phyloP scores from a whole-genome alignment of 139 green algal genomes.

The Marvania coccoides region DNA sequence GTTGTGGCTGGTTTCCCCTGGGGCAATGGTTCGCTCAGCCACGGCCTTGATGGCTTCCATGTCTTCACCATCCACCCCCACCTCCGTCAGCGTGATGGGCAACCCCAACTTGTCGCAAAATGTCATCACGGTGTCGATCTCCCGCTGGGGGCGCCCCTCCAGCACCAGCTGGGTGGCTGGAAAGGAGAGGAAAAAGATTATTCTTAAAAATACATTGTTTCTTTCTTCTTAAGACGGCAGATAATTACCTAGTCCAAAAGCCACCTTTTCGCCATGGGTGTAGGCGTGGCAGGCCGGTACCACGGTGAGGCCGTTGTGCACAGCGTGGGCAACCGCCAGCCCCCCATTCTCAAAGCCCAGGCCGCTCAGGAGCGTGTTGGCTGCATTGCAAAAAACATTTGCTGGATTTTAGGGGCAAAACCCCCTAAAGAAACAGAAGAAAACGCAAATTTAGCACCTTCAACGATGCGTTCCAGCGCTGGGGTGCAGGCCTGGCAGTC shows the following conservation, averaged over 20 bases:
- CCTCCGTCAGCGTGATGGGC: conserved; percentile 4
- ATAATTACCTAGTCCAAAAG: conserved; percentile 8
- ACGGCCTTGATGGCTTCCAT: neutral
- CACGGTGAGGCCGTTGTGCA: conserved; percentile 25
- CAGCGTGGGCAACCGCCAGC: conserved; percentile 10
- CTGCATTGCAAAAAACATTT: too few species aligned
- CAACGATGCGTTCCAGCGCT: conserved; percentile 18
- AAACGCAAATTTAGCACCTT: too few species aligned
- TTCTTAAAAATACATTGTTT: too few species aligned
- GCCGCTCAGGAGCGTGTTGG: conserved; percentile 25
- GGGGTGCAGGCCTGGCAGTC: conserved; percentile 9
- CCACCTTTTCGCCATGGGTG: conserved; percentile 13
- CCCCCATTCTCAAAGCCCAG: conserved; percentile 22
- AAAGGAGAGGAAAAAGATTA: neutral
- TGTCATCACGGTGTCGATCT: neutral
- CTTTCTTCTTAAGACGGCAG: too few species aligned
- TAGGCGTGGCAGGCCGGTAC: neutral
- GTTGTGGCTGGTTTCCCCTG: conserved; percentile 11
- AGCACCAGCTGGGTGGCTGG: conserved; percentile 12
- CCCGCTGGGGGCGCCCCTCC: conserved; percentile 7
- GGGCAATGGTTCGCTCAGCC: neutral
- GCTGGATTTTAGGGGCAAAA: too few species aligned
- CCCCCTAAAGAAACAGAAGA: too few species aligned
- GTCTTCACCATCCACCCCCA: conserved; percentile 6
- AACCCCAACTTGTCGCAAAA: conserved; percentile 6